Percentiles rank a stretch among this genome's conserved stretches.
These are phyloP conservation scores for Allium fistulosum DNA, from an alignment of 106 monocot species.

Conservation along the genomic window DNA sequence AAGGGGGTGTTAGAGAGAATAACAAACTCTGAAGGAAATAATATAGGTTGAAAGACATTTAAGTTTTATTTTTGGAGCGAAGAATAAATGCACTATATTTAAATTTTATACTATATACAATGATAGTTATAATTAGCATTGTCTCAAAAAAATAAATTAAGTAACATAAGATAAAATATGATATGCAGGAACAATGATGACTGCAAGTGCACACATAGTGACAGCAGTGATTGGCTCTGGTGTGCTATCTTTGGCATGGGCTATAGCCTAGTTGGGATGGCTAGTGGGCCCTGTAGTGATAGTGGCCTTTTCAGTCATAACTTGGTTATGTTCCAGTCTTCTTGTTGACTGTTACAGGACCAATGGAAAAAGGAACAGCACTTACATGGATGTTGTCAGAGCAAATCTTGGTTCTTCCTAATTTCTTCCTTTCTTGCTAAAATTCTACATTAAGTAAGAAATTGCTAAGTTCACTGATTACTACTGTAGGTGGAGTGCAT, in stretches of 20 bases:
- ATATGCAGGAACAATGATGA: conserved; percentile 17
- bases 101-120: too few species aligned
- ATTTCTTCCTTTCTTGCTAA: background rate
- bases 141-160: background rate
- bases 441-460: too few species aligned
- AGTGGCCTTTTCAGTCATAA: conserved; percentile 18
- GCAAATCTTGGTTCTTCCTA: conserved; percentile 11
- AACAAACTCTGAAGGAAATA: too few species aligned
- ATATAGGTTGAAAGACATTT: too few species aligned
- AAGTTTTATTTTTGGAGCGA: too few species aligned
- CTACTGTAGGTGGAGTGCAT: conserved; percentile 29
- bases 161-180: background rate
- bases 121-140: too few species aligned
- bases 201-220: conserved; percentile 21
- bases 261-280: conserved; percentile 19
- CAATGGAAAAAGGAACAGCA: conserved; percentile 11
- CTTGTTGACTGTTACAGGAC: conserved; percentile 21
- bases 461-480: too few species aligned
- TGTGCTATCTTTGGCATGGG: conserved; percentile 13
- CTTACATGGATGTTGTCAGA: conserved; percentile 23
- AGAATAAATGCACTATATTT: too few species aligned
- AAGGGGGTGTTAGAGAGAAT: too few species aligned
- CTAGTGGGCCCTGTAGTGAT: conserved; percentile 8
- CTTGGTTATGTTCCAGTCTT: conserved; percentile 16
- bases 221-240: conserved; percentile 24